Base-by-base conservation (phyloP, 2,329 filamentous ascomycete genomes). In the Graphilbum ipis-grandicollis region DNA sequence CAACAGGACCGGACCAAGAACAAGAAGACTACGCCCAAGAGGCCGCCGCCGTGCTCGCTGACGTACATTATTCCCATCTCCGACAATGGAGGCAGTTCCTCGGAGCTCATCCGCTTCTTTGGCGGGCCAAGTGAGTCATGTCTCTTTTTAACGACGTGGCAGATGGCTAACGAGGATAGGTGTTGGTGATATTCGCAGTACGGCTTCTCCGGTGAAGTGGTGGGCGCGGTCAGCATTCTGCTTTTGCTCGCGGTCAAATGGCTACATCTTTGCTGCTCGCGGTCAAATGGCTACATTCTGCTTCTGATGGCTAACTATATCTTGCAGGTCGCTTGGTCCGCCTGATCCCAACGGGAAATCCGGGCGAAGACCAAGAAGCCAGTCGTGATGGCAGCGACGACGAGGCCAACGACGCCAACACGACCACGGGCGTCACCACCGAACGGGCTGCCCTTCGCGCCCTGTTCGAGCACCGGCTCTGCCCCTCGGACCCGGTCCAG, bases 1-100 rank as follows among this genome's bases (percentile, higher is more conserved):
- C 30, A 8, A 21, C 12, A n/a, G 10, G 10, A 13, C 10, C 26
- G 5, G 6, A 9, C 9, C 17, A 9, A 17, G n/a, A 31, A 15
- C 10, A 5, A 12, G 37, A 33, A 12, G 33, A 26, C 3, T 21
- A 15, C 14, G 14, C 9, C 13, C 10, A 19, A 12, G 57, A 75
- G 43, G 75, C 67, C 22, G 47, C 80, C 79, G 43, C 58, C 67
- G 30, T 79, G 78, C 50, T 62, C 68, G 3, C 59, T 92, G 31
- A 83, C 73, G 56, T 92, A 93, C 55, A 75, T 94, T 41, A 93
- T 96, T 36, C 88, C 88, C 26, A 93, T 94, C 52, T 90, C 81
- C 45, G 88, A 96, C 58, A 96, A 96, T 56, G 88, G 88, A 34
- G 88, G 88, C 29, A 92, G 82, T 47, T 92, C 85, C 3, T 93